A percentile compares a stretch with the other conserved stretches of the same genome.
These are phyloP conservation scores for Pleurotus platypus DNA, from an alignment of 768 basidiomycete genomes.

Conservation along the genomic window DNA sequence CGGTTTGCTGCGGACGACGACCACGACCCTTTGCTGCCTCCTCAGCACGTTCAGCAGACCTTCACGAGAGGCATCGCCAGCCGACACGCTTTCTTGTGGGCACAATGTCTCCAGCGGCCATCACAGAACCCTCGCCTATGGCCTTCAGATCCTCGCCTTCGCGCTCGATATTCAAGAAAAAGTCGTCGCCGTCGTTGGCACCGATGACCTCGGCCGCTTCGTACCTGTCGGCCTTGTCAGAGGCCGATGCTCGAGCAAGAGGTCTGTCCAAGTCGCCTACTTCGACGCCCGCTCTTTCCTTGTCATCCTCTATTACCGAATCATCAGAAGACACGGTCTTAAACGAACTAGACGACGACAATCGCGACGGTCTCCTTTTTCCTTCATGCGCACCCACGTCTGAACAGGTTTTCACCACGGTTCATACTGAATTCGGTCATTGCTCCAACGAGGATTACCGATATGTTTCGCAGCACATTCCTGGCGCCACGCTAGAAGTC, in stretches of 20 bases:
- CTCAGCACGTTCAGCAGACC: neutral
- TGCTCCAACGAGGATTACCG: constrained; percentile 76
- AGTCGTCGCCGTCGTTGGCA: constrained; percentile 23
- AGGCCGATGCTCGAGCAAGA: constrained; percentile 68
- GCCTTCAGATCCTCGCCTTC: constrained; percentile 39
- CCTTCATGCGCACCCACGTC: constrained; percentile 74
- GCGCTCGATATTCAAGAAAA: constrained; percentile 49
- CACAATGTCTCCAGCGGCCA: constrained; percentile 31
- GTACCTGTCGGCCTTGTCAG: constrained; percentile 57
- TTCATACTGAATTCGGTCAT: constrained; percentile 92
- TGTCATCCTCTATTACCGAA: constrained; percentile 68
- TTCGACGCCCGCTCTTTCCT: constrained; percentile 69
- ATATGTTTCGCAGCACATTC: constrained; percentile 59
- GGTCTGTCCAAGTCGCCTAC: constrained; percentile 37
- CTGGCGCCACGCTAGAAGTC: constrained; percentile 42
- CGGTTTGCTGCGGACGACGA: constrained; percentile 6
- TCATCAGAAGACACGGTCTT: constrained; percentile 68
- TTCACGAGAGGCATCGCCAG: neutral
- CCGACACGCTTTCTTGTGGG: neutral
- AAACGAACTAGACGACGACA: constrained; percentile 43
- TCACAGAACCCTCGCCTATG: constrained; percentile 38
- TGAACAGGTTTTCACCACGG: constrained; percentile 71
- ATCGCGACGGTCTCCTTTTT: constrained; percentile 53
- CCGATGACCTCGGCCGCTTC: constrained; percentile 51
- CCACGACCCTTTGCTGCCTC: neutral